Evolutionary conservation across 805 yeast genomes (phyloP).

Genomic region (Wickerhamiella azyma): DNA sequence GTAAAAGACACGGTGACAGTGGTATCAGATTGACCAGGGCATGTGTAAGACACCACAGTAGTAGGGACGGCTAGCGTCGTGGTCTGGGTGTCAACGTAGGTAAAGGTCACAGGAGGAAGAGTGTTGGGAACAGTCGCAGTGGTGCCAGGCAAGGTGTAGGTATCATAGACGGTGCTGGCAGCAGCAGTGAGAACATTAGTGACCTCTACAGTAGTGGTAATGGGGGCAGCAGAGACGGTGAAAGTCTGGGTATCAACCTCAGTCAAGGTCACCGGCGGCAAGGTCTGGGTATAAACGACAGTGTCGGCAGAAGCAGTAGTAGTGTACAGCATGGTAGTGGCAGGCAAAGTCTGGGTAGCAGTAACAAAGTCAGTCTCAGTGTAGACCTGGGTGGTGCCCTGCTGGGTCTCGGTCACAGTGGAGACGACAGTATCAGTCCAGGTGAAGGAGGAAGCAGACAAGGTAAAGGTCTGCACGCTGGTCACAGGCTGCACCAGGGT

Average conservation of each 20-base stretch:
- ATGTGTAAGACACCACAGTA: not conserved
- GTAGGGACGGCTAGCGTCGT: slow-evolving; percentile 1
- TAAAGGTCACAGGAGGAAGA: slow-evolving; percentile 5
- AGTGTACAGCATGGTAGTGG: not conserved
- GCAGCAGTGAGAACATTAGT: not conserved
- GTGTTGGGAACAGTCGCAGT: slow-evolving; percentile 1
- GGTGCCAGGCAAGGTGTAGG: not conserved
- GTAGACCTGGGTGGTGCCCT: not conserved
- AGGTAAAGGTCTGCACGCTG: not conserved
- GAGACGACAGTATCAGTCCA: not conserved
- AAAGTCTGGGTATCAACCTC: not conserved
- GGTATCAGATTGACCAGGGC: not conserved
- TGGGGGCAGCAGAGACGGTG: slow-evolving; percentile 1
- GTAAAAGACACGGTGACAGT: not conserved
- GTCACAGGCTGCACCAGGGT: slow-evolving; percentile 2
- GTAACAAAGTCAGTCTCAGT: not conserved
- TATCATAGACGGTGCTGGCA: not conserved
- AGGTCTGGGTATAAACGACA: not conserved
- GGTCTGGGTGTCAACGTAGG: slow-evolving; percentile 1
- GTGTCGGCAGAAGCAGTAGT: slow-evolving; percentile 4
- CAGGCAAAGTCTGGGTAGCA: slow-evolving; percentile 6
- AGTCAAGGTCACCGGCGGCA: not conserved
- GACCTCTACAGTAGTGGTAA: not conserved
- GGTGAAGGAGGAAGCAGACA: slow-evolving; percentile 4
- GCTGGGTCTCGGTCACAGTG: slow-evolving; percentile 1